Base-by-base conservation (phyloP, 352 stramenopile genomes). In the Pilasporangium apinafurcum region DNA sequence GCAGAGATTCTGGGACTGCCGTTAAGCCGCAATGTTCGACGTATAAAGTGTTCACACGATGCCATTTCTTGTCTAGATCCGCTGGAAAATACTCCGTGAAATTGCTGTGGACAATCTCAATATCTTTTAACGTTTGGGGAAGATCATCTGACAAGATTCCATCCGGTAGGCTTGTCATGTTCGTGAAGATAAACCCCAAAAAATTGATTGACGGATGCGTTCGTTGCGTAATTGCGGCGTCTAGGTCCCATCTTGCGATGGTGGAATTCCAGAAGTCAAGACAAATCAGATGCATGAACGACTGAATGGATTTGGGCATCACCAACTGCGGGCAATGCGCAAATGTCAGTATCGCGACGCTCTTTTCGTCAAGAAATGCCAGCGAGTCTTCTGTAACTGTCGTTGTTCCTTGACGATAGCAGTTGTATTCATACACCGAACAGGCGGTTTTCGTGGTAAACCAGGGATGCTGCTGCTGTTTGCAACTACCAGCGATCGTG, bases 181-280 rank as follows among this genome's bases (percentile, higher is more conserved):
- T 51, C 18, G 41, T 43, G 13, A 29, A 43, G 29, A 57, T 43
- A 31, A 57, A 37, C 5, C 35, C 36, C 16, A 57, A 35, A 8
- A 43, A 57, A 7, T 51, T 22, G 4, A 57, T 25, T 17, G 49
- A 14, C 4, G 42, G 27, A 34, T 72, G 57, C 16, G 31, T 50
- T 25, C 21, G 26, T 8, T 30, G n/a, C 24, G 62, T 65, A 4
- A 72, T 22, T 20, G 62, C 65, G 6, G 57, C 53, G 5, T 3
- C 46, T 16, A 22, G 6, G 14, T 56, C 31, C 57, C 62, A 68
- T 9, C 30, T 40, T 2, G 49, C 43, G 30, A 72, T 55, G 4
- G 45, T 68, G 22, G 53, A 57, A 41, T 72, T 72, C 50, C 68
- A 72, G 12, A 72, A 13, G 34, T 65, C 37, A 24, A 72, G 44